A percentile compares a stretch with the other conserved stretches of the same genome.
phyloP scores from a whole-genome alignment of 2,329 filamentous ascomycete genomes.

The Curvularia eragrostidis region DNA sequence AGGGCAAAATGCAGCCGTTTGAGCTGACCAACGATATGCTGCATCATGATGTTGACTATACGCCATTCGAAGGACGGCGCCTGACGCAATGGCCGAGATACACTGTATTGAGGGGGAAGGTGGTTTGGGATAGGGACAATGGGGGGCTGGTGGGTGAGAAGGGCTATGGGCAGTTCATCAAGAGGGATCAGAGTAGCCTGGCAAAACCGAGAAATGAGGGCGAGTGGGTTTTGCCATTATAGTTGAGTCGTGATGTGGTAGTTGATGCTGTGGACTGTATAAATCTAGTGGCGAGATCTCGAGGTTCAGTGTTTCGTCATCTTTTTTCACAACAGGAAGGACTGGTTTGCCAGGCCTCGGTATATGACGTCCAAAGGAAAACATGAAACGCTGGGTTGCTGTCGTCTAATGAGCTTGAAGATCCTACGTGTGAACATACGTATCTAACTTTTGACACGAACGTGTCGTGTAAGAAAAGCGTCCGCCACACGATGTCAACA shows the following conservation, averaged over 20 bases:
- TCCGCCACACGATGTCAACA: background rate
- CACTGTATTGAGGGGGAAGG: conserved; percentile 64
- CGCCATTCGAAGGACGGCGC: conserved; percentile 65
- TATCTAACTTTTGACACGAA: background rate
- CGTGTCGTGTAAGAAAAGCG: background rate
- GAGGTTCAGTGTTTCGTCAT: background rate
- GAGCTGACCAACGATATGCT: conserved; percentile 60
- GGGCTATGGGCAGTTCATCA: conserved; percentile 59
- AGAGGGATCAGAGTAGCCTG: conserved; percentile 51
- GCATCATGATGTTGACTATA: conserved; percentile 69
- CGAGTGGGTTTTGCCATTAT: conserved; percentile 33
- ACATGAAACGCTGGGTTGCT: background rate
- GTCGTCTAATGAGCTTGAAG: background rate
- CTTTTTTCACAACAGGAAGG: background rate
- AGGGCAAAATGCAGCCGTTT: conserved; percentile 53
- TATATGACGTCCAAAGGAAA: background rate
- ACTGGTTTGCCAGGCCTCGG: background rate
- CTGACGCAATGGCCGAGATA: conserved; percentile 68
- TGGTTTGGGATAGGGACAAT: conserved; percentile 65
- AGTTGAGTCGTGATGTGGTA: background rate
- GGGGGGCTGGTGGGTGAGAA: conserved; percentile 59
- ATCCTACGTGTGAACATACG: background rate
- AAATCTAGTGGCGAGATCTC: background rate
- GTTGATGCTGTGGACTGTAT: background rate
- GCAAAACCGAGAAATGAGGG: conserved; percentile 39